Base-by-base conservation (phyloP, 495 filamentous ascomycete genomes). In the Ascodesmis nigricans region DNA sequence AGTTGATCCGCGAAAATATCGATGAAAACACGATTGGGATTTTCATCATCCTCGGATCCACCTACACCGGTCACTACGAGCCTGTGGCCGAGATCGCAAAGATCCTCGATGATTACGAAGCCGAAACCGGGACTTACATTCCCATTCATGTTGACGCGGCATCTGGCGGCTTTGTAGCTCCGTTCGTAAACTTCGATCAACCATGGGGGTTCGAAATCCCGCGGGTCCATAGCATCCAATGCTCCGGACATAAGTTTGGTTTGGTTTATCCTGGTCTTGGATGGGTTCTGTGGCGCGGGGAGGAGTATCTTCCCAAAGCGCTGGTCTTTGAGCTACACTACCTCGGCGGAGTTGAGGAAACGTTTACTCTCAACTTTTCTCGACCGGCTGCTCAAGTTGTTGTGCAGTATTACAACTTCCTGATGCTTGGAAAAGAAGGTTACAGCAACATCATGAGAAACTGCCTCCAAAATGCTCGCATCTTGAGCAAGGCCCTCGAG, bases 1-100 rank as follows among this genome's bases (percentile, higher is more conserved):
- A 69, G 7, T 46, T 69, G 23, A 67, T 80, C 1, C 62, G 58
- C 38, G 43, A 77, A 40, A 77, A 68, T 31, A 58, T 79, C 21
- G 74, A 80, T 42, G 74, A 80, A 50, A 78, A 81, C 35, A 80
- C 75, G 0, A 80, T 80, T 42, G 75, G 76, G 3, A 55, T 81
- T 3, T 81, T 80, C 50, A 69, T 73, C 2, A 81, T 78, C 31
- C 40, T 80, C 18, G 76, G 75, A 8, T 68, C 61, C 34, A 81
- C 76, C 0, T 80, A 79, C 36, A 80, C 75, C 0, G 75, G 75
- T 0, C 75, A 79, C 39, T 80, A 67, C 39, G 74, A 81, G 54
- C 76, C 75, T 0, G 75, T 80, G 1, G 67, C 77, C 41, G 63
- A 74, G 46, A 59, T 79, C 3, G 64, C 64, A 6, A 58, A 66